Evolutionary conservation across 108 stramenopile species (phyloP), one percentile per base, ranked within the genome.

Genomic region (Nannochloropsis gaditana): DNA sequence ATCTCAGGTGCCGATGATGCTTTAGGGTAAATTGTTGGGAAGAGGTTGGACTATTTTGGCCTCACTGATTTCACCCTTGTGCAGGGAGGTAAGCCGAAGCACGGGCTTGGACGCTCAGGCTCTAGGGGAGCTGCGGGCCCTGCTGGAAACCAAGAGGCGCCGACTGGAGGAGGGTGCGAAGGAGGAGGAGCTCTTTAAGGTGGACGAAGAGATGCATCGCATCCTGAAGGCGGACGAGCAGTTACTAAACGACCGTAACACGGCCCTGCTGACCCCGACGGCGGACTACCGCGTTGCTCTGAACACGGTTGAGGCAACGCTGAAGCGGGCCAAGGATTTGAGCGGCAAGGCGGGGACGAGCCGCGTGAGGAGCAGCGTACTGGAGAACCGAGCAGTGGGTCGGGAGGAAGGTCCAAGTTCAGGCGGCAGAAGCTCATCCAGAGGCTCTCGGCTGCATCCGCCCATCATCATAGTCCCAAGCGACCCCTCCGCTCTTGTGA

Each of bases 141-240:
- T 73, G 59, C 3, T 73, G 59, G 59, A 73, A n/a, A 73, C 59
- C 3, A 73, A 73, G n/a, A 73, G n/a, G n/a, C 4, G n/a, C 15
- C 4, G 8, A 73, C 15, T 73, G 8, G 59, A 73, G 6, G 59
- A n/a, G 59, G 59, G 59, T n/a, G 59, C 59, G 8, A n/a, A 2
- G 8, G 59, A 73, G 59, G 59, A 73, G n/a, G 59, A 73, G 59
- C 59, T 73, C 19, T 15, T 15, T 15, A 73, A 73, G 59, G 59
- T 73, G 59, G 59, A 73, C 59, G 59, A n/a, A n/a, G 8, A 73
- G 59, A 73, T 73, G 59, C 59, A 73, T n/a, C 59, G 59, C n/a
- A 4, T 73, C 59, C 59, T 73, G 19, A 73, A 73, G 59, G 15
- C 59, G n/a, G 59, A 73, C 8, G 59, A 73, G 59, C 59, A n/a